Evolutionary conservation across 306 rosid species (phyloP).

Genomic region (Arachis hypogaea): DNA sequence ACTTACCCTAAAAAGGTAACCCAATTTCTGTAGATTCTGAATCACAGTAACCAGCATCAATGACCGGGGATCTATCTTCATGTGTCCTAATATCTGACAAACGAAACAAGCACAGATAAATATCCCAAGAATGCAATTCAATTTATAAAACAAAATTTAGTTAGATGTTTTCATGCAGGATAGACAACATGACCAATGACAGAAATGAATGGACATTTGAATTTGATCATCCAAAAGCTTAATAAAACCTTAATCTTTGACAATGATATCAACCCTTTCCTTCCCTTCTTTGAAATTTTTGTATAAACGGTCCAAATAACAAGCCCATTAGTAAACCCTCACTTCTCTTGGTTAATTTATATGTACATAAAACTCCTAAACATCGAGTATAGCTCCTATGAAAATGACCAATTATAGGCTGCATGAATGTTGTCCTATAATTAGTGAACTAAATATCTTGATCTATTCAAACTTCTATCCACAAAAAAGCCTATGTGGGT

Average conservation of each 20-base stretch:
- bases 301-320: background rate
- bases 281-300: background rate
- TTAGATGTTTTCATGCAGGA: conserved; percentile 20
- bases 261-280: background rate
- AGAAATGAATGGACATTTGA: conserved; percentile 4
- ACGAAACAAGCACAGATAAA: conserved; percentile 38
- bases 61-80: conserved; percentile 73
- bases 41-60: conserved; percentile 77
- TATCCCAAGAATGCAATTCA: conserved; percentile 22
- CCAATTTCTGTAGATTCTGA: conserved; percentile 78
- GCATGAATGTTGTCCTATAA: background rate
- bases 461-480: conserved; percentile 14
- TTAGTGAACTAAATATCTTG: conserved; percentile 14
- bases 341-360: conserved; percentile 28
- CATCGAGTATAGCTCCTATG: conserved; percentile 8
- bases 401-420: conserved; percentile 19
- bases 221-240: background rate
- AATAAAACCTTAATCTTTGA: conserved; percentile 24
- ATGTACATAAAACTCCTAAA: conserved; percentile 6
- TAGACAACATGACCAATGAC: conserved; percentile 22
- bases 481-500: background rate
- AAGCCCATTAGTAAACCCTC: background rate
- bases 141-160: background rate
- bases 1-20: conserved; percentile 81
- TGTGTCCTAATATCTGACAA: conserved; percentile 77